Base-by-base conservation (phyloP, 2,329 filamentous ascomycete species). In the Beauveria brongniartii region DNA sequence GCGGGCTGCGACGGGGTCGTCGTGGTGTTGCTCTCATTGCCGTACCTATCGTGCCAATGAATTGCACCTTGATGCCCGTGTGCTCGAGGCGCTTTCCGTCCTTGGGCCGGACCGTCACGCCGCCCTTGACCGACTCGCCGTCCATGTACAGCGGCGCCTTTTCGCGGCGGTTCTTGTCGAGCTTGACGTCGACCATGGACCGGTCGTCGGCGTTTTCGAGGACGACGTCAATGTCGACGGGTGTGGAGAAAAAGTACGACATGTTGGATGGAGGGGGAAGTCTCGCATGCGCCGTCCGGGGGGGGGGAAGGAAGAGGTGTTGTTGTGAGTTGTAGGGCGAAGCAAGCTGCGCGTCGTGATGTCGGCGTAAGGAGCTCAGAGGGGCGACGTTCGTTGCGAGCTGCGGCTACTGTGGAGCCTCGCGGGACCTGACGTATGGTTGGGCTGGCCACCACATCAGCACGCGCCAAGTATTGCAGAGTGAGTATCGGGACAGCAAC, bases 21-120 rank as follows among this genome's bases (percentile, higher is more conserved):
- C 34, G 34, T 37, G 14, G 34, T 37, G 5, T 6, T 14, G 34
- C 34, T 37, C 14, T 4, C 18, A 37, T 12, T 28, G 14, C 73
- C 77, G 64, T 79, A 94, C 91, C 91, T 81, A 99, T 99, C 65
- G 92, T 95, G 73, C 94, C 94, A 70, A 99, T 97, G 79, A 99
- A 99, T 74, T 99, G 94, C 69, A 99, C 93, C 78, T 99, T 99
- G 83, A 99, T 97, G 69, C 94, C 94, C 12, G 92, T 97, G 76
- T 99, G 94, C 77, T 99, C 94, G 71, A 99, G 81, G 64, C 94
- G 86, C 82, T 97, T 97, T 72, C 94, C 94, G 81, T 99, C 94
- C 77, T 99, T 99, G 55, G 94, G 94, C 67, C 94, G 82, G 67
- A 99, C 87, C 8, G 94, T 99, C 64, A 99, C 92, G 56, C 89